Evolutionary conservation across 805 yeast genomes (phyloP), one percentile per base, ranked within the genome.

Genomic region (Candida pseudoglaebosa): DNA sequence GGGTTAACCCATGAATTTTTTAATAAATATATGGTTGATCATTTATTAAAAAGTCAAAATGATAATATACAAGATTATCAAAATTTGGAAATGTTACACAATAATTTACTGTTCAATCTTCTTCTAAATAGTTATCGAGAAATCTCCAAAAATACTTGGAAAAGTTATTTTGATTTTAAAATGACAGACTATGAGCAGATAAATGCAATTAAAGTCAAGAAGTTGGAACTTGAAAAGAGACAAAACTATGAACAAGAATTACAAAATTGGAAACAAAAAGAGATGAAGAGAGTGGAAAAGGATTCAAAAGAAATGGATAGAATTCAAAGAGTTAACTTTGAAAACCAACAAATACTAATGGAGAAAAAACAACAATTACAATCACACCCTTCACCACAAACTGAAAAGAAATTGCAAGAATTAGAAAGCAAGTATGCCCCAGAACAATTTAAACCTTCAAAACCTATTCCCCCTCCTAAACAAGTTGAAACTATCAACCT

Each of bases 71-170:
- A 63, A 44, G 74, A 68, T 44, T 60, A 50, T 40, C 47, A 52
- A 14, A 68, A 68, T 41, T 39, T 68, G 39, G 74, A 68, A 48
- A 65, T 68, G 67, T 47, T 68, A n/a, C 74, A 68, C 43, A 67
- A 65, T 42, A 63, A 60, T 37, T 53, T 61, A 28, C 70, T 65
- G 40, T 68, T 65, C 49, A 68, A 68, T 41, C 41, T 67, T 13
- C 53, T 68, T 33, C 45, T 62, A 10, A 68, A 68, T 46, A 52
- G 70, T 5, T 68, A 66, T 43, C 47, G 74, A 26, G 63, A 59
- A 19, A 61, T 68, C 28, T 53, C 71, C 1, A 53, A 47, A 9
- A 65, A 65, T 19, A 68, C 71, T 0, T 68, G 73, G 73, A 37
- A 50, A 10, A 51, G 58, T 19, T 68, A 65, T 51, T 68, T 56